Evolutionary conservation across 2,329 filamentous ascomycete genomes (phyloP).

Genomic region (Trichoderma lentiforme): DNA sequence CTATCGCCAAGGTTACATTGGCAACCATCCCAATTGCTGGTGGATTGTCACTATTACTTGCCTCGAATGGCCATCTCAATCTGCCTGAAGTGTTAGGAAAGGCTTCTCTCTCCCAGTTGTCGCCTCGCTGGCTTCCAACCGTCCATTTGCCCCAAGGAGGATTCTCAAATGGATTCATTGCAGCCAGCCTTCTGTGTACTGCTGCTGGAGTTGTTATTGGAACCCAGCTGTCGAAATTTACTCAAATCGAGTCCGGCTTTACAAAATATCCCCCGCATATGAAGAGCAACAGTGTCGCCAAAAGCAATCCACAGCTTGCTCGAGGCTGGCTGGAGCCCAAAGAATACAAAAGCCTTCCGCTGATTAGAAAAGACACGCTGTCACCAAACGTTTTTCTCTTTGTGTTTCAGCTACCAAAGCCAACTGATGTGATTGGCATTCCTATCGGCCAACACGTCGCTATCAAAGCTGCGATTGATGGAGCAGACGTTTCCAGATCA

Average conservation of each 20-base stretch:
- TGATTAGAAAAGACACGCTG: constrained; percentile 39
- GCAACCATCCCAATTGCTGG: not conserved
- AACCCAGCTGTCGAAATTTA: not conserved
- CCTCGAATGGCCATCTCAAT: not conserved
- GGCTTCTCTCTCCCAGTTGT: not conserved
- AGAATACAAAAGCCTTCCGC: constrained; percentile 35
- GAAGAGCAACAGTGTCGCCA: not conserved
- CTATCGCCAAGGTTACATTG: not conserved
- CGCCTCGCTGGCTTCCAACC: not conserved
- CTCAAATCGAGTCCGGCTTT: constrained; percentile 2
- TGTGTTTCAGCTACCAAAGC: constrained; percentile 46
- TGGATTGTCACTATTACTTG: not conserved
- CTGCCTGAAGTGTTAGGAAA: not conserved
- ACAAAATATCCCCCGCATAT: not conserved
- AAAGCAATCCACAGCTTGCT: not conserved
- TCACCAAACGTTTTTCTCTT: constrained; percentile 46
- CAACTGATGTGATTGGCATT: constrained; percentile 46
- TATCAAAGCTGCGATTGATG: constrained; percentile 46
- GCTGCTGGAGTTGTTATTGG: not conserved
- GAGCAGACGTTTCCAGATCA: constrained; percentile 45
- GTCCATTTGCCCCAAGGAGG: not conserved
- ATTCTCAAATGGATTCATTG: not conserved
- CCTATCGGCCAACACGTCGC: constrained; percentile 57
- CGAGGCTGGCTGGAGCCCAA: not conserved
- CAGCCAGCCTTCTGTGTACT: not conserved